phyloP scores from a whole-genome alignment of 768 basidiomycete species.

The Kwoniella newhampshirensis region DNA sequence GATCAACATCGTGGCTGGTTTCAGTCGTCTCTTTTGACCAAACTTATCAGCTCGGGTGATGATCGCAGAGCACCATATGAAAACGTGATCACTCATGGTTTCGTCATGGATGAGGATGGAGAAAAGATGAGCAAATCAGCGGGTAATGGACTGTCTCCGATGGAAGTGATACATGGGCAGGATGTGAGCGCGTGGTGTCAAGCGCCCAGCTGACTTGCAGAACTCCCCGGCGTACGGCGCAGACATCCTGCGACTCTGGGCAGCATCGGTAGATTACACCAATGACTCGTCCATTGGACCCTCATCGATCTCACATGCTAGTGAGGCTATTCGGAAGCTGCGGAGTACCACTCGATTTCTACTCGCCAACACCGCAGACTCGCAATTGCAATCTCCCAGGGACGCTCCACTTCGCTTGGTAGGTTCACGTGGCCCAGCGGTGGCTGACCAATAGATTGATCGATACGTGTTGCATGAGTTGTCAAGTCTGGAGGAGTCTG shows the following conservation, averaged over 20 bases:
- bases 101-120: conserved; percentile 86
- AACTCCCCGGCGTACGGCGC: conserved; percentile 78
- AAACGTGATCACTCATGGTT: conserved; percentile 88
- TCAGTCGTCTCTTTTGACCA: conserved; percentile 88
- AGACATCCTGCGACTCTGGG: conserved; percentile 87
- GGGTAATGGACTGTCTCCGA: conserved; percentile 85
- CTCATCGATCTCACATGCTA: conserved; percentile 69
- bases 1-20: conserved; percentile 99
- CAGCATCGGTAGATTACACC: conserved; percentile 84
- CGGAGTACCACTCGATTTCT: conserved; percentile 84
- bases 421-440: neutral
- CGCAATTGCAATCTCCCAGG: conserved; percentile 40
- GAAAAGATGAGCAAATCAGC: conserved; percentile 97
- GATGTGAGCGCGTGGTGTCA: conserved; percentile 57
- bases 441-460: conserved; percentile 63
- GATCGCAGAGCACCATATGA: conserved; percentile 62
- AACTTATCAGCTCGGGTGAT: conserved; percentile 58
- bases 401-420: conserved; percentile 34
- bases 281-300: conserved; percentile 83
- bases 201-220: conserved; percentile 52
- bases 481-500: conserved; percentile 66
- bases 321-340: conserved; percentile 75
- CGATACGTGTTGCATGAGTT: conserved; percentile 83
- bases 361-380: conserved; percentile 68
- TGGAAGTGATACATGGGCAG: conserved; percentile 75